These are phyloP conservation scores for Bocquillonia castaneifolia DNA, from an alignment of 441 rosid genomes.

Conservation along the genomic window DNA sequence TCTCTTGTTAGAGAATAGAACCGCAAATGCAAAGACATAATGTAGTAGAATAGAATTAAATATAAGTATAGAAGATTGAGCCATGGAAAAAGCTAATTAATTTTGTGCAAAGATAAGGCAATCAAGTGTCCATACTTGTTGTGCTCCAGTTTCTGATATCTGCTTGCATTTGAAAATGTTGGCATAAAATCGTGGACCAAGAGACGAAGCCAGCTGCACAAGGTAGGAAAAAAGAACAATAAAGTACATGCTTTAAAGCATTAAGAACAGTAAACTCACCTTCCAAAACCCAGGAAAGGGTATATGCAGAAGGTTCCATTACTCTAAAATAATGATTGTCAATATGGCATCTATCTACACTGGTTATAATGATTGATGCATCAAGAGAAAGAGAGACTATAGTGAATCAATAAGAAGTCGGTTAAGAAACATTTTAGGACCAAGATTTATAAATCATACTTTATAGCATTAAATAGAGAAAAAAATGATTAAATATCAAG, in stretches of 20 bases:
- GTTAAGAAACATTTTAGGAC: neutral
- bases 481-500: neutral
- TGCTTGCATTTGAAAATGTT: conserved; percentile 98
- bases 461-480: neutral
- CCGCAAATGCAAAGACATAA: too few relatives aligned
- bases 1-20: too few relatives aligned
- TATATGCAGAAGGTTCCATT: neutral
- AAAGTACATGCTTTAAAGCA: neutral
- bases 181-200: conserved; percentile 89
- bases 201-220: conserved; percentile 93
- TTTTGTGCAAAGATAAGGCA: neutral
- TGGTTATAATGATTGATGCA: neutral
- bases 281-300: neutral
- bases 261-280: neutral
- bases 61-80: too few relatives aligned
- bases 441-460: conserved; percentile 1
- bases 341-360: neutral
- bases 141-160: conserved; percentile 98
- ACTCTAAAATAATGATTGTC: neutral
- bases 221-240: conserved; percentile 15
- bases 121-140: conserved; percentile 51
- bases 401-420: neutral
- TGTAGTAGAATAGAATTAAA: too few relatives aligned
- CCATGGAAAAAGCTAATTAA: too few relatives aligned
- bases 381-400: conserved; percentile 12